These are phyloP conservation scores for Quercus glauca DNA, from an alignment of 306 rosid genomes.

Conservation along the genomic window DNA sequence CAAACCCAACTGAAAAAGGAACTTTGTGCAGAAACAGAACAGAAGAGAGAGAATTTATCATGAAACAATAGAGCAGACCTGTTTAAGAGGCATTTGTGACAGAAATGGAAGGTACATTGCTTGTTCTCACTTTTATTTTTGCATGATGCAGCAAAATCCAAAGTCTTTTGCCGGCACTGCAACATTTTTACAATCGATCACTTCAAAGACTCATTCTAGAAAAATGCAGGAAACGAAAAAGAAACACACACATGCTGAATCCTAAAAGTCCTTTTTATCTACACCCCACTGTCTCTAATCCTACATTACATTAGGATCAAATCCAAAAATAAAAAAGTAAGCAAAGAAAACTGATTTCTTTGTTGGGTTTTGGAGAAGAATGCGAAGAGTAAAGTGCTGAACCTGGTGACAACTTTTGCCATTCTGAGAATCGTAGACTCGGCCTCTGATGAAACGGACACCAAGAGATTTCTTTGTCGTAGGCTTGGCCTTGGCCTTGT, in stretches of 20 bases:
- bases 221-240: too few relatives aligned
- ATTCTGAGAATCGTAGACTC: conserved; percentile 51
- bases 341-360: not conserved
- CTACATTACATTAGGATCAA: not conserved
- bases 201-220: not conserved
- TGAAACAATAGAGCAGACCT: conserved; percentile 38
- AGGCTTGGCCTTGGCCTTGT: too few relatives aligned
- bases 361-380: not conserved
- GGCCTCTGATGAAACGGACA: conserved; percentile 39
- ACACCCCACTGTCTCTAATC: too few relatives aligned
- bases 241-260: too few relatives aligned
- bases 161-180: conserved; percentile 76
- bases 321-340: not conserved
- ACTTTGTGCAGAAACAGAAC: not conserved
- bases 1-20: not conserved
- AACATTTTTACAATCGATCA: not conserved
- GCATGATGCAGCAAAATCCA: conserved; percentile 51
- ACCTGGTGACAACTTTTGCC: conserved; percentile 77
- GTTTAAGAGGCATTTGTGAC: conserved; percentile 67
- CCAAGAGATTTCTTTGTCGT: conserved; percentile 32
- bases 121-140: conserved; percentile 35
- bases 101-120: conserved; percentile 43
- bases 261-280: too few relatives aligned
- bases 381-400: not conserved
- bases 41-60: not conserved